These are phyloP conservation scores for Eruca vesicaria DNA, from an alignment of 441 rosid species.

Conservation along the genomic window DNA sequence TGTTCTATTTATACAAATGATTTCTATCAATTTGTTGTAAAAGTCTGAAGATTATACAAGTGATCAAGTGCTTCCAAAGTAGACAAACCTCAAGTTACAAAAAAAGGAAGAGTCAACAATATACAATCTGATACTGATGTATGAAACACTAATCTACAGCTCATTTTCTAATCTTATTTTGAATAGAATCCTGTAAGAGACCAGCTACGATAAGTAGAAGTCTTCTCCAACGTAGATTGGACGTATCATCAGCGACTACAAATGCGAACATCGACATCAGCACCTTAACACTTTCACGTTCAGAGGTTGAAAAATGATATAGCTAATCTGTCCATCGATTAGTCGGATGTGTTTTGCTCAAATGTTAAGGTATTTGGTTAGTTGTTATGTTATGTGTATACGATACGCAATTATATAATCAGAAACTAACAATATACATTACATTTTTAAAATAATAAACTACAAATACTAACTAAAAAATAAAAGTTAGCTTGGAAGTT, in stretches of 20 bases:
- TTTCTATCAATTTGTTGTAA: neutral
- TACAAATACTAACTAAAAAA: neutral
- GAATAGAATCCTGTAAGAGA: neutral
- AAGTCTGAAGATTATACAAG: neutral
- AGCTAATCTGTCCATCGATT: neutral
- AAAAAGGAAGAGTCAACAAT: neutral
- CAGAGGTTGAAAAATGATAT: neutral
- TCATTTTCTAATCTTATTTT: neutral
- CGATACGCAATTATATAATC: neutral
- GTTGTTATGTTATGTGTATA: neutral
- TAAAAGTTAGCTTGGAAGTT: slow-evolving; percentile 9
- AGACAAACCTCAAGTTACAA: neutral
- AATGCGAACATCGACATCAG: slow-evolving; percentile 56
- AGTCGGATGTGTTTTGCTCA: neutral
- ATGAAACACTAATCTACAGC: neutral
- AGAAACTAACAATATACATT: neutral
- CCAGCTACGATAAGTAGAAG: neutral
- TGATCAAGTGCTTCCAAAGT: neutral
- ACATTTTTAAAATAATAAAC: neutral
- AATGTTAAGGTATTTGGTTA: neutral
- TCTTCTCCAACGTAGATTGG: neutral
- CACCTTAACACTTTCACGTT: neutral
- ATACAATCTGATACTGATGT: slow-evolving; percentile 16
- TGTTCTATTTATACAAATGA: neutral
- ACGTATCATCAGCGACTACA: slow-evolving; percentile 49